Conservation (phyloP, 1,284 basidiomycete genomes). For the Rhodofomes roseus region DNA sequence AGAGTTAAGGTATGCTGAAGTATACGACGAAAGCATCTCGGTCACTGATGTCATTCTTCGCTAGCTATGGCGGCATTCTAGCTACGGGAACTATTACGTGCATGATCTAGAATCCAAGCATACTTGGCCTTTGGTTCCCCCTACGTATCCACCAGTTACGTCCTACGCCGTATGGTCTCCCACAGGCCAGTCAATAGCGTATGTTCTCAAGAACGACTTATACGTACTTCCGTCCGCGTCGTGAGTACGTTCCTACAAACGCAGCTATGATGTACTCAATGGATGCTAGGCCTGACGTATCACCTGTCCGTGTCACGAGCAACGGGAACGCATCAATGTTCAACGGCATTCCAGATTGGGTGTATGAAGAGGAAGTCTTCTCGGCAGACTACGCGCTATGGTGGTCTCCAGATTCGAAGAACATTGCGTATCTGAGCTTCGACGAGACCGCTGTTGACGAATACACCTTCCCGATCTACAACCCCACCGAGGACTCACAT, state of each 20-base stretch:
- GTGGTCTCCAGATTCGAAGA: conserved; percentile 86
- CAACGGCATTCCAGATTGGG: conserved; percentile 96
- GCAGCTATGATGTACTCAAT: not conserved
- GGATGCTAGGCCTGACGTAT: conserved; percentile 31
- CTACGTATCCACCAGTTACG: conserved; percentile 64
- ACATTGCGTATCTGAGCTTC: conserved; percentile 81
- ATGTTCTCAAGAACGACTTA: conserved; percentile 79
- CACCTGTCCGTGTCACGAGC: conserved; percentile 75
- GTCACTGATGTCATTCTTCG: conserved; percentile 6
- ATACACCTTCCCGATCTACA: conserved; percentile 89
- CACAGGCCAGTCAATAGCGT: conserved; percentile 77
- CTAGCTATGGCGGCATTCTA: conserved; percentile 91
- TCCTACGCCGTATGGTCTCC: conserved; percentile 86
- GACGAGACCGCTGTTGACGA: conserved; percentile 89
- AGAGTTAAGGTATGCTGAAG: conserved; percentile 56
- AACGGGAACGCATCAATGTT: conserved; percentile 84
- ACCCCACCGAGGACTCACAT: conserved; percentile 68
- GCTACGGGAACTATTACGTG: conserved; percentile 86
- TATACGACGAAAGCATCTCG: not conserved
- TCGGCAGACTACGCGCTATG: conserved; percentile 74
- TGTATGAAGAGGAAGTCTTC: conserved; percentile 95
- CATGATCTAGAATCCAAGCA: conserved; percentile 57
- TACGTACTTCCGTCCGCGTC: conserved; percentile 69
- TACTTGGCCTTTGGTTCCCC: conserved; percentile 69
- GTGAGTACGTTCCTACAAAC: conserved; percentile 33